Percentiles rank a stretch among this genome's conserved stretches.
Evolutionary conservation across 164 flowering plant genomes (phyloP).

Genomic region (Tetrastigma voinierianum): DNA sequence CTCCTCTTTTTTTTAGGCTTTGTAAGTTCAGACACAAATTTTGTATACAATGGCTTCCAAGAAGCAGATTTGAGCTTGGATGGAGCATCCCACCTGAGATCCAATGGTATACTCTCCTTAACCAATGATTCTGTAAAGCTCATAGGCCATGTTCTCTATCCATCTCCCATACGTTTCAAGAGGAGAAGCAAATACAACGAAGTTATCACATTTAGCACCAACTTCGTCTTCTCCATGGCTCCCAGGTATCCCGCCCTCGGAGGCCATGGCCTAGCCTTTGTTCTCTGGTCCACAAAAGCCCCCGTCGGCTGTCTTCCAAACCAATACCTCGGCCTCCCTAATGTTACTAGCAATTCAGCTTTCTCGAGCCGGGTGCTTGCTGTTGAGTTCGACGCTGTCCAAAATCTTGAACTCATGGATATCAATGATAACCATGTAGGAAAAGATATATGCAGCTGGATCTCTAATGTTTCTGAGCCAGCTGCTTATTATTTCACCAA

Average conservation of each 20-base stretch:
- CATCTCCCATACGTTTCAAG: not conserved
- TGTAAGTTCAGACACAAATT: not conserved
- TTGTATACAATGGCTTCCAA: not conserved
- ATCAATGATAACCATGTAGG: slow-evolving; percentile 4
- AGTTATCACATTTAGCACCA: slow-evolving; percentile 2
- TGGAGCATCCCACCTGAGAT: not conserved
- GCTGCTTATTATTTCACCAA: not conserved
- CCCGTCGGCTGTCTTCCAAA: not conserved
- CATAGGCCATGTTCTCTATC: not conserved
- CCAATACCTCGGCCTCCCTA: slow-evolving; percentile 9
- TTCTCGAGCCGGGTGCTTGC: slow-evolving; percentile 12
- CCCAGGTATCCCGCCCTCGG: not conserved
- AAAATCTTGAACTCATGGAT: not conserved
- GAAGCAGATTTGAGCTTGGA: not conserved
- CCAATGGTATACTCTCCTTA: too few species aligned
- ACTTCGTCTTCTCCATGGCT: not conserved
- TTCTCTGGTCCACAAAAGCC: not conserved
- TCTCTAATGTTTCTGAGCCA: not conserved
- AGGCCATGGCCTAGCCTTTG: slow-evolving; percentile 1
- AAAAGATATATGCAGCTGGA: not conserved
- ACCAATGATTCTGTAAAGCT: too few species aligned
- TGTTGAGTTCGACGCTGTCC: slow-evolving; percentile 16
- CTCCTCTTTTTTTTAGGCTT: too few species aligned
- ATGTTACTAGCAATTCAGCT: not conserved
- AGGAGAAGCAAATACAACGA: not conserved